phyloP scores from a whole-genome alignment of 345 rosid species.

The Boechera retrofracta region DNA sequence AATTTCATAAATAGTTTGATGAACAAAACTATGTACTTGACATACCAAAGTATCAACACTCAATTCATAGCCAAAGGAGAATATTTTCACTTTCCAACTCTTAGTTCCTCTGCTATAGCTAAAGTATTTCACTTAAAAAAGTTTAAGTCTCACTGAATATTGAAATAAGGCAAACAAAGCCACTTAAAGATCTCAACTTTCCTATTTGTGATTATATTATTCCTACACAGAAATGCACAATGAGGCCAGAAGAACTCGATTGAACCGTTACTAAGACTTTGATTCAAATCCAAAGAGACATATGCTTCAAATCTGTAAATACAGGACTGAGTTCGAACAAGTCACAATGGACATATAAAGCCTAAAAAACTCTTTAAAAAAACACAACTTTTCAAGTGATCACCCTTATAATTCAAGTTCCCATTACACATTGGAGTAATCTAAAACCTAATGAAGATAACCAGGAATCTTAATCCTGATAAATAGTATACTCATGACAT shows the following conservation, averaged over 20 bases:
- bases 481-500: conserved; percentile 88
- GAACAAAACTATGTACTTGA: neutral
- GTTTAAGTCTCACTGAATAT: neutral
- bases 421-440: neutral
- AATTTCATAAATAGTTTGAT: neutral
- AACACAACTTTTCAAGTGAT: neutral
- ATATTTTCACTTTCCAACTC: neutral
- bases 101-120: neutral
- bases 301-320: neutral
- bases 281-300: neutral
- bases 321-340: neutral
- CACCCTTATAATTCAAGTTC: neutral
- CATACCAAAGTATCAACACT: neutral
- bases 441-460: conserved; percentile 52
- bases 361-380: neutral
- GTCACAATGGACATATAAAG: neutral
- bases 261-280: neutral
- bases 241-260: neutral
- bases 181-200: neutral
- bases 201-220: neutral
- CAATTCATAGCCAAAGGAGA: neutral
- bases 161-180: neutral
- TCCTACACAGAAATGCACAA: neutral
- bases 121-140: neutral
- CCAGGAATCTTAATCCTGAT: conserved; percentile 91